Base-by-base conservation (phyloP, 129 eudicot species). In the Ambrosia trifida region DNA sequence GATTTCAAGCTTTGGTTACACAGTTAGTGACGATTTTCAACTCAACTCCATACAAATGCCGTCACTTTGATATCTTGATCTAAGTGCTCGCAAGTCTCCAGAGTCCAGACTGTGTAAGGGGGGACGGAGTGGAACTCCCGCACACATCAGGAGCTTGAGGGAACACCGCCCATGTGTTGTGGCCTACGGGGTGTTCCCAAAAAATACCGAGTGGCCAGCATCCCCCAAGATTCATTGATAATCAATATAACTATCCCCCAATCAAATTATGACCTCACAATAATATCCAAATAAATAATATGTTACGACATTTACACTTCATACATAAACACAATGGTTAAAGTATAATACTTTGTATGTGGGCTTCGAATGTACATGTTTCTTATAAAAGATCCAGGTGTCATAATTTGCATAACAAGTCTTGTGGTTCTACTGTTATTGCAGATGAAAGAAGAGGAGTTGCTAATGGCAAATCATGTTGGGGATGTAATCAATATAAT, bases 401-500 rank as follows among this genome's bases (percentile, higher is more conserved):
- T 52, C 30, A 5, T 3, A 60, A 60, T 24, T 24, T 24, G n/a
- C 5, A 11, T 12, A 47, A 14, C 7, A 11, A 52, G 72, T 64
- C 8, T 72, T 41, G 44, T 64, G 53, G 64, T 53, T 52, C 31
- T 51, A 74, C 11, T 17, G 68, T 67, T 54, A 28, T 69, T 77
- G 88, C 86, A 93, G 98, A 89, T 89, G 92, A 93, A 93, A 45
- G 98, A 93, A 78, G 96, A 93, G 16, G 90, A 93, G 78, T 82
- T 93, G 76, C 87, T 93, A 7, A 33, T 68, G 68, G 43, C 95
- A 38, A 84, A 85, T 73, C 95, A 93, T 30, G 91, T 85, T 54
- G 98, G 98, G 44, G 98, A 93, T 80, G 88, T 93, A 74, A 89
- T 93, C 24, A 85, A 85, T 76, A 78, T 93, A 35, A 78, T 93